Evolutionary conservation across 306 rosid species (phyloP), one percentile per base, ranked within the genome.

Genomic region (Gastrolobium villosum): DNA sequence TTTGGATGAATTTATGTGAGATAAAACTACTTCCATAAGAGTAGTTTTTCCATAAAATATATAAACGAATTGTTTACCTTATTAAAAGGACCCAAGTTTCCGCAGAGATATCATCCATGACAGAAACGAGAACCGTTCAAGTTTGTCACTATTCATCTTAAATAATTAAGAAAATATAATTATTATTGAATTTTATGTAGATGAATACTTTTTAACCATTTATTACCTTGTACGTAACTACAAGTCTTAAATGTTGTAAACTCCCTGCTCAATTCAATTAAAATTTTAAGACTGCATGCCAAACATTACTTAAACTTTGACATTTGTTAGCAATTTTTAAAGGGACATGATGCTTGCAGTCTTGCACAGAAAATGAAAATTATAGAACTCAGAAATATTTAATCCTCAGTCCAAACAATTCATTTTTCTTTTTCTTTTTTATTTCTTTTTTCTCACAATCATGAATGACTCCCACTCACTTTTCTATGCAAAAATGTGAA

Each of bases 61-160:
- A n/a, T n/a, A n/a, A n/a, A n/a, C n/a, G n/a, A n/a, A n/a, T n/a
- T n/a, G 10, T 49, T 30, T 26, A 31, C 6, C 43, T 9, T 1
- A 10, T 43, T 43, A 66, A 39, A 39, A 39, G 0, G 20, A 11
- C 53, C 20, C 53, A 48, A 48, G 11, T 10, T 10, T 46, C 4
- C 59, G n/a, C 34, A 11, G 13, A 46, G 4, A 32, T 53, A 7
- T 67, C 39, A 30, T 46, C 28, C 2, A 35, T n/a, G 4, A 9
- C 32, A 34, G 62, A 36, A 65, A 59, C 2, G 39, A 41, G 14
- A 59, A 74, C 20, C 14, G 67, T 57, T 9, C 13, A 36, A 57
- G 76, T 36, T 80, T 79, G 77, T 76, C 85, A 75, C 53, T 76
- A 55, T 60, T 30, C 11, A 9, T 54, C 4, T 35, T 2, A 7